Evolutionary conservation across 2,329 filamentous ascomycete genomes (phyloP).

Genomic region (Exophiala bonariae): DNA sequence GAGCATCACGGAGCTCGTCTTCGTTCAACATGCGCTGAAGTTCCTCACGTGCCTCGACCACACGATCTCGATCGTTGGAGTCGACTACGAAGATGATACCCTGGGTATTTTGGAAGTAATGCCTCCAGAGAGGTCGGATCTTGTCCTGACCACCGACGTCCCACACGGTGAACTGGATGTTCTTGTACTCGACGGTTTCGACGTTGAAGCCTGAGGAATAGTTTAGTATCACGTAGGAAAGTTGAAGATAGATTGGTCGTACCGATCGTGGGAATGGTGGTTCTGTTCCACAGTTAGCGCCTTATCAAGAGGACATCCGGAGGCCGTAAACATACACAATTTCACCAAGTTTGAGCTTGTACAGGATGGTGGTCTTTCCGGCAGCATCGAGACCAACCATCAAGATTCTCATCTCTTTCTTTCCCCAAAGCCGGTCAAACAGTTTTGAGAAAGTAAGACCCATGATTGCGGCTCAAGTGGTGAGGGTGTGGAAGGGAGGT

Average conservation of each 20-base stretch:
- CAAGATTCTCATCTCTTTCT: slow-evolving; percentile 99
- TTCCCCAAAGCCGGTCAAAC: slow-evolving; percentile 94
- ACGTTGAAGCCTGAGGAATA: slow-evolving; percentile 86
- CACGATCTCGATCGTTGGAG: slow-evolving; percentile 97
- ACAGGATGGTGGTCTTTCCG: slow-evolving; percentile 99
- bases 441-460: slow-evolving; percentile 97
- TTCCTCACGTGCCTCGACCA: slow-evolving; percentile 94
- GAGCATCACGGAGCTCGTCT: slow-evolving; percentile 95
- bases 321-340: slow-evolving; percentile 28
- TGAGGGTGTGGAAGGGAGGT: slow-evolving; percentile 21
- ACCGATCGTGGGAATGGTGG: slow-evolving; percentile 98
- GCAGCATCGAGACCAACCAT: slow-evolving; percentile 99
- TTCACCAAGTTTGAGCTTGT: slow-evolving; percentile 96
- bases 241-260: slow-evolving; percentile 33
- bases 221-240: slow-evolving; percentile 8
- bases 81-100: slow-evolving; percentile 99
- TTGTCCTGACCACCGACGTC: slow-evolving; percentile 99
- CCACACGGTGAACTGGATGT: slow-evolving; percentile 99
- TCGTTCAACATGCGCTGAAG: slow-evolving; percentile 98
- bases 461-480: slow-evolving; percentile 65
- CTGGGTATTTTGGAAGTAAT: slow-evolving; percentile 99
- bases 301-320: neutral
- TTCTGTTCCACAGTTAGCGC: slow-evolving; percentile 61
- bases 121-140: slow-evolving; percentile 98
- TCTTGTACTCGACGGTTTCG: slow-evolving; percentile 99